Evolutionary conservation across 2,329 filamentous ascomycete species (phyloP).

Genomic region (Cladophialophora bantiana): DNA sequence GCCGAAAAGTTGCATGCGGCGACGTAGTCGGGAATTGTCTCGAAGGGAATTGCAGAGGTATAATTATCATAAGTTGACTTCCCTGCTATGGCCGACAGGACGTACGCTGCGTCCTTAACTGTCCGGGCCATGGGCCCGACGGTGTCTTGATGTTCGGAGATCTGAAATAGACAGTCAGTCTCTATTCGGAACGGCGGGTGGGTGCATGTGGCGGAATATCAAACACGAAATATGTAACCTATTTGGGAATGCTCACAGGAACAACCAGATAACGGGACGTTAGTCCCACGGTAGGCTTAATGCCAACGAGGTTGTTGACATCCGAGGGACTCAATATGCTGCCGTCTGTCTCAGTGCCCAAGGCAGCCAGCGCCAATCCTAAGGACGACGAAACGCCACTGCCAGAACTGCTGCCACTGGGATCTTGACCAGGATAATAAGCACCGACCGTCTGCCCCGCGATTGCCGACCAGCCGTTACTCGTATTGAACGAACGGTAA

Average conservation of each 20-base stretch:
- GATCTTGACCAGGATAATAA: conserved; percentile 68
- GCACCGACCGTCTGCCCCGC: conserved; percentile 69
- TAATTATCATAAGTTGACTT: conserved; percentile 63
- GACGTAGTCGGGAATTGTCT: conserved; percentile 65
- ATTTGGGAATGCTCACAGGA: conserved; percentile 48
- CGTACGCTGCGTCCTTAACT: conserved; percentile 64
- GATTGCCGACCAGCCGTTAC: conserved; percentile 69
- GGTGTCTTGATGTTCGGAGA: conserved; percentile 51
- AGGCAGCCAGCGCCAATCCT: conserved; percentile 64
- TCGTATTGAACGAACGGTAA: conserved; percentile 61
- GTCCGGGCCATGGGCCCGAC: conserved; percentile 64
- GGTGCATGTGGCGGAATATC: too few species aligned
- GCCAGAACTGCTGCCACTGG: conserved; percentile 67
- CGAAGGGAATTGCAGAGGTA: conserved; percentile 64
- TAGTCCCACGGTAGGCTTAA: conserved; percentile 69
- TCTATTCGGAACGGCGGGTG: not conserved
- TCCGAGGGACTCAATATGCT: conserved; percentile 65
- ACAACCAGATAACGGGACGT: conserved; percentile 63
- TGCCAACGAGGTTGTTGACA: conserved; percentile 68
- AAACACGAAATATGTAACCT: not conserved
- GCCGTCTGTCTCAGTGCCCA: conserved; percentile 71
- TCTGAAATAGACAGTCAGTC: conserved; percentile 39
- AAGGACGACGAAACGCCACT: conserved; percentile 67
- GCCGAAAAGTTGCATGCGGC: conserved; percentile 62
- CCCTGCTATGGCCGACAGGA: conserved; percentile 66